phyloP scores from a whole-genome alignment of 768 basidiomycete genomes.

The Peribolospora kevripleyi region DNA sequence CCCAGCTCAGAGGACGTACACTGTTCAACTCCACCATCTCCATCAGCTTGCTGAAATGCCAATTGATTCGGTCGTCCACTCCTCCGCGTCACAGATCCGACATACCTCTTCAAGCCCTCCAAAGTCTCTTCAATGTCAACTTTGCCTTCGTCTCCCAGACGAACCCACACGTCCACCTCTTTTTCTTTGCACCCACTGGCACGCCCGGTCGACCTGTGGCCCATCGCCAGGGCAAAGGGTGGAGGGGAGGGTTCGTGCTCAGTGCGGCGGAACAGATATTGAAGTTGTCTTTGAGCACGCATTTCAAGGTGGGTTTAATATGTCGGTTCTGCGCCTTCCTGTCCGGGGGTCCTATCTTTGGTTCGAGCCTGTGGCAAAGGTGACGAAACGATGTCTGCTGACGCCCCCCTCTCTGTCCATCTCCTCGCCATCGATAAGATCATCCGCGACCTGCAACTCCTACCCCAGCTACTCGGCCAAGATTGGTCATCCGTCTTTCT shows the following conservation, averaged over 20 bases:
- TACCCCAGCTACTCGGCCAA: slow-evolving; percentile 75
- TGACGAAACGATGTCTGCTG: too few species aligned
- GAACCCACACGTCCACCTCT: slow-evolving; percentile 61
- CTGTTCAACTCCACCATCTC: too few species aligned
- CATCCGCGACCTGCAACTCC: slow-evolving; percentile 81
- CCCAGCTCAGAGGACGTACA: too few species aligned
- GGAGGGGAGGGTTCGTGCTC: slow-evolving; percentile 34
- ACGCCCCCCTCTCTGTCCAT: not conserved
- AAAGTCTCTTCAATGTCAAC: slow-evolving; percentile 38
- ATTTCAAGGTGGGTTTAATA: slow-evolving; percentile 42
- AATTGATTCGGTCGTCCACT: too few species aligned
- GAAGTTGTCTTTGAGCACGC: slow-evolving; percentile 86
- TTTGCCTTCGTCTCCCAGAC: slow-evolving; percentile 86
- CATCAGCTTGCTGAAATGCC: slow-evolving; percentile 13
- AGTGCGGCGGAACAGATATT: slow-evolving; percentile 54
- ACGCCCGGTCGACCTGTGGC: slow-evolving; percentile 81
- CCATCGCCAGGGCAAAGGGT: slow-evolving; percentile 82
- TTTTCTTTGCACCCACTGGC: slow-evolving; percentile 39
- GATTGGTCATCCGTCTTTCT: slow-evolving; percentile 95
- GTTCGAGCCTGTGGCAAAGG: not conserved
- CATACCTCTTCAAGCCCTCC: slow-evolving; percentile 12
- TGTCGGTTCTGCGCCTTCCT: not conserved
- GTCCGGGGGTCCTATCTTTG: not conserved
- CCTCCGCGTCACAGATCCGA: too few species aligned
- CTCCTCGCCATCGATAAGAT: slow-evolving; percentile 24